Evolutionary conservation across 2,329 filamentous ascomycete species (phyloP).

Genomic region (Talaromyces funiculosus): DNA sequence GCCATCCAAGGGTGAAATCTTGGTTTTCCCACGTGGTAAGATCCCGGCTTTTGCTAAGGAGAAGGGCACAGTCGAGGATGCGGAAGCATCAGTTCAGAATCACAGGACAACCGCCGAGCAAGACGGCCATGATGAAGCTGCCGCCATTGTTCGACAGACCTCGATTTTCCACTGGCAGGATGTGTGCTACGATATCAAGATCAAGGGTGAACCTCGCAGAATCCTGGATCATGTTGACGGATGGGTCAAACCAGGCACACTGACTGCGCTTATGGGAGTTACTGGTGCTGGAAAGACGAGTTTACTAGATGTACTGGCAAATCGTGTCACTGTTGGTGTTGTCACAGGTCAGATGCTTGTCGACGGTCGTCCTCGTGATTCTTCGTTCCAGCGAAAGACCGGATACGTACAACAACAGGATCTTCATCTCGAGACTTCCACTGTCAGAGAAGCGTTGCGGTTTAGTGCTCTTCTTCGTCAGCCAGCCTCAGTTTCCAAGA

Average conservation of each 20-base stretch:
- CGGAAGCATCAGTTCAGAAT: conserved; percentile 21
- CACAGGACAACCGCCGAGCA: conserved; percentile 26
- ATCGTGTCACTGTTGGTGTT: conserved; percentile 80
- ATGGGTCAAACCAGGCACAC: conserved; percentile 87
- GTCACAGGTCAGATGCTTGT: conserved; percentile 81
- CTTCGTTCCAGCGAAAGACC: conserved; percentile 84
- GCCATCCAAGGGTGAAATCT: conserved; percentile 70
- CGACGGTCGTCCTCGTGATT: conserved; percentile 66
- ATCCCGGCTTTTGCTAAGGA: conserved; percentile 34
- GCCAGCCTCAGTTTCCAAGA: conserved; percentile 61
- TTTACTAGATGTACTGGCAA: conserved; percentile 77
- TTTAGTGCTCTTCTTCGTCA: conserved; percentile 85
- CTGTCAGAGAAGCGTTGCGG: conserved; percentile 79
- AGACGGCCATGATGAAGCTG: conserved; percentile 16
- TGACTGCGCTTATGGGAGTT: conserved; percentile 85
- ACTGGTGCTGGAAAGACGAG: conserved; percentile 91
- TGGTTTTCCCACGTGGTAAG: conserved; percentile 68
- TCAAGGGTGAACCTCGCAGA: conserved; percentile 68
- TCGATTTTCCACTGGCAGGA: conserved; percentile 82
- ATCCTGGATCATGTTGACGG: conserved; percentile 83
- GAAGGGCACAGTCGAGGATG: conserved; percentile 20
- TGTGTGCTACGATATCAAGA: conserved; percentile 75
- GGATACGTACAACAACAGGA: conserved; percentile 93
- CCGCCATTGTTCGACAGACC: conserved; percentile 57
- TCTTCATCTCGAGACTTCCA: conserved; percentile 76